Evolutionary conservation across 331 rosid species (phyloP).

Genomic region (Prunus yedoensis): DNA sequence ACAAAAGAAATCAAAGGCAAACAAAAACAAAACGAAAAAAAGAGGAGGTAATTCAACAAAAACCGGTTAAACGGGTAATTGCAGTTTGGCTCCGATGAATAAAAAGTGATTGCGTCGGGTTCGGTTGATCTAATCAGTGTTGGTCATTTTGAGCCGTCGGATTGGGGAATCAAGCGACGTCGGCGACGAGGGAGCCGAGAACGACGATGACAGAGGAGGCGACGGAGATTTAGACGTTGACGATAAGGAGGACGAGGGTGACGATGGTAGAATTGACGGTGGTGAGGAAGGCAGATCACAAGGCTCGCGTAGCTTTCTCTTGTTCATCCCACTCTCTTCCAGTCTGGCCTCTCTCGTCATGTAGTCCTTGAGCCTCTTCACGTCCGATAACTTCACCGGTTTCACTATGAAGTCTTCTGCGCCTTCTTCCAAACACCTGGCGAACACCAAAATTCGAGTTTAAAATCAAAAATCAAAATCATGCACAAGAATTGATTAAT

Average conservation of each 20-base stretch:
- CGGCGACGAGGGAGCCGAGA: conserved; percentile 60
- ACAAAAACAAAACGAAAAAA: not conserved
- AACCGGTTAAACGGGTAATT: conserved; percentile 68
- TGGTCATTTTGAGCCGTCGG: conserved; percentile 73
- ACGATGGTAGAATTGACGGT: conserved; percentile 43
- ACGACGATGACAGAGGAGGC: conserved; percentile 31
- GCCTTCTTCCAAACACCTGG: conserved; percentile 92
- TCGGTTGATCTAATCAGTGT: conserved; percentile 34
- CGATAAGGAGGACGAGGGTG: conserved; percentile 34
- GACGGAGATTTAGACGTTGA: conserved; percentile 26
- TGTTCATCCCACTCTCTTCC: conserved; percentile 42
- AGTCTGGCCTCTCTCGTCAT: conserved; percentile 59
- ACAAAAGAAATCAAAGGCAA: conserved; percentile 34
- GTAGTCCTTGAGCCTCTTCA: conserved; percentile 62
- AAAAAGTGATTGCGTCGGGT: conserved; percentile 7
- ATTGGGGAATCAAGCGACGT: conserved; percentile 60
- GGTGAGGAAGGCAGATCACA: conserved; percentile 52
- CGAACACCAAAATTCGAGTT: not conserved
- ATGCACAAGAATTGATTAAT: not conserved
- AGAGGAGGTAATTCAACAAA: conserved; percentile 46
- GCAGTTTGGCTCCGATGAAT: conserved; percentile 36
- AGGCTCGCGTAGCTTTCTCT: conserved; percentile 61
- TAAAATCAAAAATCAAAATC: not conserved
- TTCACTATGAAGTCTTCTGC: conserved; percentile 97
- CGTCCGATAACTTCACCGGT: conserved; percentile 90